Evolutionary conservation across 192 early-diverging fungal species (phyloP).

Genomic region (Backusella liffmaniae): DNA sequence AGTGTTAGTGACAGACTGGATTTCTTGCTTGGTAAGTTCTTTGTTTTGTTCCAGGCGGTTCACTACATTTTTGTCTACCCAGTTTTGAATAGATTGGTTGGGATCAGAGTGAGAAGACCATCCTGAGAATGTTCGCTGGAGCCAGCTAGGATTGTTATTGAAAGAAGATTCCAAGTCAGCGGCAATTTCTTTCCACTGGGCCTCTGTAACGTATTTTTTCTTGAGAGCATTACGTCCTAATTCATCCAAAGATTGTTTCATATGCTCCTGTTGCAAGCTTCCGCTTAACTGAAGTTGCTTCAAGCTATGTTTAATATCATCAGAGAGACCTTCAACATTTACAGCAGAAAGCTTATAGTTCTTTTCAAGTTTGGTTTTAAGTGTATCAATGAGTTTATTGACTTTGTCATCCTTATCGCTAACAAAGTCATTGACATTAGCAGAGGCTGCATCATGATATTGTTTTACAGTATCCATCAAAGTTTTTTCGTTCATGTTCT

Average conservation of each 20-base stretch:
- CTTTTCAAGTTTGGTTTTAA: constrained; percentile 23
- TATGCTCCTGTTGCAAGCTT: constrained; percentile 18
- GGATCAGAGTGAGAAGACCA: neutral
- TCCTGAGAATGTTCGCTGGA: constrained; percentile 12
- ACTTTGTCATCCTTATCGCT: constrained; percentile 19
- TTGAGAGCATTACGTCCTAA: constrained; percentile 16
- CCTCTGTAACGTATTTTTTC: constrained; percentile 23
- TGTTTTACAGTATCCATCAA: constrained; percentile 23
- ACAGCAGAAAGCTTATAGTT: constrained; percentile 11
- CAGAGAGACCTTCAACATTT: constrained; percentile 14
- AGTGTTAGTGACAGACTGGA: neutral
- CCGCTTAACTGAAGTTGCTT: constrained; percentile 22
- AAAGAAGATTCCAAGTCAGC: constrained; percentile 17
- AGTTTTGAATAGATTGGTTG: constrained; percentile 6
- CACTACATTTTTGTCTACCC: neutral
- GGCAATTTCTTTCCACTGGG: constrained; percentile 28
- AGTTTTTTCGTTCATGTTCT: neutral
- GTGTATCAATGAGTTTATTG: constrained; percentile 11
- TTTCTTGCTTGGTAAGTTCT: constrained; percentile 11
- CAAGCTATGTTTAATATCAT: constrained; percentile 18
- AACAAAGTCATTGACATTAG: constrained; percentile 13
- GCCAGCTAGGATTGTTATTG: constrained; percentile 14
- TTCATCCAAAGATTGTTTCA: constrained; percentile 24
- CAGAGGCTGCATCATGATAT: constrained; percentile 24
- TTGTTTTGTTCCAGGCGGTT: constrained; percentile 14